Evolutionary conservation across 2,329 filamentous ascomycete species (phyloP).

Genomic region (Arthrobotrys musiformis): DNA sequence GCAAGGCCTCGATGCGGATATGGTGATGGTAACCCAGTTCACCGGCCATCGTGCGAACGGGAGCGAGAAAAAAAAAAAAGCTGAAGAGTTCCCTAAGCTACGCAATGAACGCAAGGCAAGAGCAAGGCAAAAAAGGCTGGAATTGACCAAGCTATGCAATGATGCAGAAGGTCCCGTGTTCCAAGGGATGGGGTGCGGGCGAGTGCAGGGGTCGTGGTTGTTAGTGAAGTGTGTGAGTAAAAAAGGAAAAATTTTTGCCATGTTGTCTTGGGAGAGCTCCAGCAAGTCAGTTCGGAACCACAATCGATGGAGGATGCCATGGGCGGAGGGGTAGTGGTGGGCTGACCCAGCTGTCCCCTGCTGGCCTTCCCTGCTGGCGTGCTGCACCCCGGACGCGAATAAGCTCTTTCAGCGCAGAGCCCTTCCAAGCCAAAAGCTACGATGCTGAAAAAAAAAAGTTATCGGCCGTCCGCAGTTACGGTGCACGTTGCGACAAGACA

Average conservation of each 20-base stretch:
- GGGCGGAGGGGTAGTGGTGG: slow-evolving; percentile 32
- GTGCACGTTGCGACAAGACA: slow-evolving; percentile 24
- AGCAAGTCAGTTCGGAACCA: slow-evolving; percentile 45
- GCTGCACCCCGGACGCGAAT: slow-evolving; percentile 42
- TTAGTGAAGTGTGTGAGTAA: slow-evolving; percentile 24
- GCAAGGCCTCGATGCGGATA: slow-evolving; percentile 14
- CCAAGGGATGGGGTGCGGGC: slow-evolving; percentile 20
- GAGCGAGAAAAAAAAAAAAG: background rate
- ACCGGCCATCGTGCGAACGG: slow-evolving; percentile 32
- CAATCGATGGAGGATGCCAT: slow-evolving; percentile 13
- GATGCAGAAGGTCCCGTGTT: slow-evolving; percentile 53
- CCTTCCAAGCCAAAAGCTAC: slow-evolving; percentile 16
- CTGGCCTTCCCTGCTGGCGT: slow-evolving; percentile 13
- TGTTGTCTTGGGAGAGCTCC: slow-evolving; percentile 50
- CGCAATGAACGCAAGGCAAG: slow-evolving; percentile 5
- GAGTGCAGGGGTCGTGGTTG: slow-evolving; percentile 2
- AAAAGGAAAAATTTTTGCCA: slow-evolving; percentile 39
- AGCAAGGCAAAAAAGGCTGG: background rate
- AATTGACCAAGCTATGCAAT: slow-evolving; percentile 11
- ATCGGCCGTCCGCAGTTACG: background rate
- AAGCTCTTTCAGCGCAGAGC: slow-evolving; percentile 45
- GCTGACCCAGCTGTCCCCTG: slow-evolving; percentile 39
- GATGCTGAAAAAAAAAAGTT: slow-evolving; percentile 21
- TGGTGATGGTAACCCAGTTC: background rate
- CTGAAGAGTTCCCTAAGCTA: background rate